A percentile compares a stretch with the other conserved stretches of the same genome.
These are phyloP conservation scores for Backusella morwellensis DNA, from an alignment of 192 early-diverging fungal genomes.

Conservation along the genomic window DNA sequence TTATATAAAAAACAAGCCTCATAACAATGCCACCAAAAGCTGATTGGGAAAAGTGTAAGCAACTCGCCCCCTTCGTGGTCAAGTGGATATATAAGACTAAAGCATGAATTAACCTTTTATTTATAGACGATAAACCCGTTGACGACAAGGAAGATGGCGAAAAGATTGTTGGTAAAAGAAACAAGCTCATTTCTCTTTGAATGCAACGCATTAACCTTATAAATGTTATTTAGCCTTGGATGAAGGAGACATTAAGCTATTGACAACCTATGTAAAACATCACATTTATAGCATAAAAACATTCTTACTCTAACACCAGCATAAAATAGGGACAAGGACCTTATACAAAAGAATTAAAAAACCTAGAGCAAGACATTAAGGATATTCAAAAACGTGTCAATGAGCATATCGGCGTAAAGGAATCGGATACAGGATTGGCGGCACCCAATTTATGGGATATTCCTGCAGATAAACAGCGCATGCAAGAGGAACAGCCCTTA, in stretches of 20 bases:
- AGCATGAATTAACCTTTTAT: neutral
- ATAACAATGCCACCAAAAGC: constrained; percentile 79
- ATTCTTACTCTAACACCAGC: neutral
- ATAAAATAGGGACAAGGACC: constrained; percentile 87
- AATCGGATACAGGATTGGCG: constrained; percentile 97
- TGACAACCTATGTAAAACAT: constrained; percentile 84
- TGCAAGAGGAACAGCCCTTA: constrained; percentile 92
- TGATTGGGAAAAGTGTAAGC: constrained; percentile 97
- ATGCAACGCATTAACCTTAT: too few relatives aligned
- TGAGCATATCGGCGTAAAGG: constrained; percentile 99
- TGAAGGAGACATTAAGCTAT: constrained; percentile 87
- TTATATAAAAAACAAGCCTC: neutral
- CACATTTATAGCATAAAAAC: neutral
- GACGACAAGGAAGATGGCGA: constrained; percentile 75
- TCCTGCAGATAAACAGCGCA: constrained; percentile 97
- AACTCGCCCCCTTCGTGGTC: neutral
- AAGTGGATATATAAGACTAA: too few relatives aligned
- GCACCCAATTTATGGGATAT: constrained; percentile 99
- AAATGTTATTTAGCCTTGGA: constrained; percentile 61
- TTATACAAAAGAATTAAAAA: constrained; percentile 94
- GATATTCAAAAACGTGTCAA: constrained; percentile 98
- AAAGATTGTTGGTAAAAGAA: constrained; percentile 73
- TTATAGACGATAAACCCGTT: constrained; percentile 70
- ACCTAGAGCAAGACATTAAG: constrained; percentile 92
- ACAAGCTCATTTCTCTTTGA: neutral